Conservation (phyloP, 257 asterid genomes). For the Oldenlandia corymbosa region DNA sequence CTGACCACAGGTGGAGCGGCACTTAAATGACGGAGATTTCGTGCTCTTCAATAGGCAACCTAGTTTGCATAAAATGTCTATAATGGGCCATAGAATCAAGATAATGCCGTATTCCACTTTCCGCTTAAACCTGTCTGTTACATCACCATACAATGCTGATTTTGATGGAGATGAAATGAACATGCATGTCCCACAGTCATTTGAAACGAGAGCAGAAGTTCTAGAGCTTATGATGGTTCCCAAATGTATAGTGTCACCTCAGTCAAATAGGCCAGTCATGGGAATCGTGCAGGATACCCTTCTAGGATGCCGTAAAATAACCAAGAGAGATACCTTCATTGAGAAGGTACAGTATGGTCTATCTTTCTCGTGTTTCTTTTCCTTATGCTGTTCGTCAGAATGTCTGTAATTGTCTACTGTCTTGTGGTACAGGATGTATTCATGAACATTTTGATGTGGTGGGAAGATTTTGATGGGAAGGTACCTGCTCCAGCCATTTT, state of each 20-base stretch:
- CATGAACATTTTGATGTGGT: conserved; percentile 99
- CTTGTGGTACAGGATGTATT: conserved; percentile 74
- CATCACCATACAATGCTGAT: conserved; percentile 99
- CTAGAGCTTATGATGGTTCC: conserved; percentile 98
- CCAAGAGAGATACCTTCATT: conserved; percentile 93
- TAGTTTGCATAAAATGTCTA: conserved; percentile 98
- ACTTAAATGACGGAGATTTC: conserved; percentile 95
- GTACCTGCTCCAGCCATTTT: conserved; percentile 94
- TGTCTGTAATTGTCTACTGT: background rate
- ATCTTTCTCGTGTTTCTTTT: background rate
- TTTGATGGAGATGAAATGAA: conserved; percentile 99
- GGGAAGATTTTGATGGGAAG: conserved; percentile 99
- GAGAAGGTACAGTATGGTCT: conserved; percentile 53
- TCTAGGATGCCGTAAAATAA: conserved; percentile 90
- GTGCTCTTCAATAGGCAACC: conserved; percentile 97
- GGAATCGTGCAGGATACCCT: conserved; percentile 98
- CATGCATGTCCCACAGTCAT: conserved; percentile 99
- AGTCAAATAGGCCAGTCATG: conserved; percentile 95
- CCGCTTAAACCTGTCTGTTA: conserved; percentile 90
- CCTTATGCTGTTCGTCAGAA: background rate
- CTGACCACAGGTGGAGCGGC: conserved; percentile 87
- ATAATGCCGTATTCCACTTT: conserved; percentile 99
- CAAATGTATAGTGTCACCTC: conserved; percentile 95
- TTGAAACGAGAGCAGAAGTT: conserved; percentile 99
- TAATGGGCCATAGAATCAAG: conserved; percentile 97